phyloP scores from a whole-genome alignment of 495 filamentous ascomycete species.

The Rhizodiscina lignyota region DNA sequence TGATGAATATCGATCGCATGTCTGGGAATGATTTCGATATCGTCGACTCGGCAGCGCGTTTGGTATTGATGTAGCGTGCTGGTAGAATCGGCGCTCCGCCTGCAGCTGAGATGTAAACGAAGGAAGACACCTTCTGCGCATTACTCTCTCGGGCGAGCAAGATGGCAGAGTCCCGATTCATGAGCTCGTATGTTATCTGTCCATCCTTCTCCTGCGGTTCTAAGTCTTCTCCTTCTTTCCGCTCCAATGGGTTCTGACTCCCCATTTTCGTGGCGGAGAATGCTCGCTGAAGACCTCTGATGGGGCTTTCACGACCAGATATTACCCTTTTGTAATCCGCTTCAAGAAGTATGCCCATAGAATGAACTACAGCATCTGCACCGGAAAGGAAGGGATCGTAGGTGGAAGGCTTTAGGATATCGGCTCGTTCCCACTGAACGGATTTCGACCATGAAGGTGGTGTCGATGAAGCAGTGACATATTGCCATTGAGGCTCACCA shows the following conservation, averaged over 20 bases:
- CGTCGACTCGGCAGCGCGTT: constrained; percentile 72
- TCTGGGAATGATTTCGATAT: constrained; percentile 54
- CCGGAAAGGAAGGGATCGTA: constrained; percentile 56
- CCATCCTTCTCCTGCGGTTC: constrained; percentile 46
- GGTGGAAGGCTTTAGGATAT: constrained; percentile 65
- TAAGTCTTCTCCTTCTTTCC: constrained; percentile 36
- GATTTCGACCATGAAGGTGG: constrained; percentile 67
- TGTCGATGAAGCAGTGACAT: constrained; percentile 51
- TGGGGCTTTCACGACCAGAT: constrained; percentile 57
- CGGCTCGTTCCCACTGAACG: constrained; percentile 72
- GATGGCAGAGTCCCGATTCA: constrained; percentile 86
- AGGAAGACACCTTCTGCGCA: constrained; percentile 42
- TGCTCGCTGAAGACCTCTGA: constrained; percentile 57
- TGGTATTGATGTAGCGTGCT: constrained; percentile 72
- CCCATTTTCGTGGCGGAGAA: constrained; percentile 51
- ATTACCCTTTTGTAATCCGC: constrained; percentile 94
- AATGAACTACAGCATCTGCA: constrained; percentile 77
- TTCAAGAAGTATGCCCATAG: constrained; percentile 90
- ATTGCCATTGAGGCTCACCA: constrained; percentile 70
- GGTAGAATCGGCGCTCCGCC: constrained; percentile 73
- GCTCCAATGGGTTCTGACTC: constrained; percentile 48
- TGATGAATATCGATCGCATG: constrained; percentile 66
- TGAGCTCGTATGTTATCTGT: constrained; percentile 89
- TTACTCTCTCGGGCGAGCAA: constrained; percentile 69
- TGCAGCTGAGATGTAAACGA: constrained; percentile 79